Conservation (phyloP, 805 yeast species). For the Phaffomyces antillensis region DNA sequence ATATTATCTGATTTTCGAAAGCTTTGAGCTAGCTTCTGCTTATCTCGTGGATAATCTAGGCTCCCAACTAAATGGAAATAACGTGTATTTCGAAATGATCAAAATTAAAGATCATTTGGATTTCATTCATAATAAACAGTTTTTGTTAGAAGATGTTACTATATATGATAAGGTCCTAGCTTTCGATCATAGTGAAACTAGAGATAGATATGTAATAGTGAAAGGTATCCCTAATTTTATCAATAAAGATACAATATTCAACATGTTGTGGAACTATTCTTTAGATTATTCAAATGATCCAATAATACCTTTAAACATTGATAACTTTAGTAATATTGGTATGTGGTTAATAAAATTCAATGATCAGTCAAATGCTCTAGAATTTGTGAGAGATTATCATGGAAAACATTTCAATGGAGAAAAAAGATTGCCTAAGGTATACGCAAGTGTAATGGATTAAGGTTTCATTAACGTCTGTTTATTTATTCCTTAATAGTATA, state of each 20-base stretch:
- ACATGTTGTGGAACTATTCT: conserved; percentile 43
- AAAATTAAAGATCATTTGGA: conserved; percentile 12
- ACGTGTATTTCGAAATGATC: conserved; percentile 39
- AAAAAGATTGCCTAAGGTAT: conserved; percentile 21
- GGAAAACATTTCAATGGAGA: conserved; percentile 32
- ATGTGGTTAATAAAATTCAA: conserved; percentile 38
- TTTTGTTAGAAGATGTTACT: neutral
- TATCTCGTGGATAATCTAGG: conserved; percentile 44
- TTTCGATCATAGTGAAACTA: neutral
- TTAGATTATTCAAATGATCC: conserved; percentile 25
- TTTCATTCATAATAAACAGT: conserved; percentile 4
- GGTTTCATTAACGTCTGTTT: no score
- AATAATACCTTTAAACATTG: conserved; percentile 8
- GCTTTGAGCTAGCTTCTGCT: conserved; percentile 40
- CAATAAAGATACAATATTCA: conserved; percentile 27
- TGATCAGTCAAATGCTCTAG: conserved; percentile 35
- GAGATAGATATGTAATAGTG: conserved; percentile 30
- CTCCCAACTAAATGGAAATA: conserved; percentile 44
- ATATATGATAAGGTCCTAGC: neutral
- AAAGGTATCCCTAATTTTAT: conserved; percentile 42
- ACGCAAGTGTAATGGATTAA: conserved; percentile 22
- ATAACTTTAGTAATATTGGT: conserved; percentile 6
- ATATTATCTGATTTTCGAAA: conserved; percentile 47
- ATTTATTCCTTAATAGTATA: no score
- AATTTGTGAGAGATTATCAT: conserved; percentile 48